A percentile compares a stretch with the other conserved stretches of the same genome.
These are phyloP conservation scores for Tulasnella sp. DNA, from an alignment of 768 basidiomycete genomes.

Conservation along the genomic window DNA sequence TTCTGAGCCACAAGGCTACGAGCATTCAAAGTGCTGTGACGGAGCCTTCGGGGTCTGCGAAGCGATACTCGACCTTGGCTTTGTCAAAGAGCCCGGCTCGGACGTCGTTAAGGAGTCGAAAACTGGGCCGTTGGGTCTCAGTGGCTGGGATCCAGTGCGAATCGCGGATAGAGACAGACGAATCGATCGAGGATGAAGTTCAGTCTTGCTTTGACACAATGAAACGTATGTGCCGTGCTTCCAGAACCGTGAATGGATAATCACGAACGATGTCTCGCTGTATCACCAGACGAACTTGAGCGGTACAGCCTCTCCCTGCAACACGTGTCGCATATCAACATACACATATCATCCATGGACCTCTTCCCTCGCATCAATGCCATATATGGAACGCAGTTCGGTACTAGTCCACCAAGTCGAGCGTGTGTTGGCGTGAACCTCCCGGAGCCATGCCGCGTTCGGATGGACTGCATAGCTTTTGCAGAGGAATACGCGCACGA, in stretches of 20 bases:
- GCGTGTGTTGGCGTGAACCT: conserved; percentile 85
- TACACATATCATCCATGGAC: conserved; percentile 73
- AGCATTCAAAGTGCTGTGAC: too few relatives aligned
- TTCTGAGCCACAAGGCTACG: too few relatives aligned
- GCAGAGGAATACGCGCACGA: conserved; percentile 28
- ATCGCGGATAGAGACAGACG: neutral
- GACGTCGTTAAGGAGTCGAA: neutral
- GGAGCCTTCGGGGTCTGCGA: too few relatives aligned
- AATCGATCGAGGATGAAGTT: conserved; percentile 60
- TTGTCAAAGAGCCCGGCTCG: neutral
- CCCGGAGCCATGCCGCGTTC: conserved; percentile 42
- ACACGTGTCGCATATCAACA: conserved; percentile 63
- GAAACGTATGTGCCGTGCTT: conserved; percentile 34
- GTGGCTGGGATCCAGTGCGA: conserved; percentile 25
- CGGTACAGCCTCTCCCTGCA: conserved; percentile 40
- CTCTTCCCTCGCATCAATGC: conserved; percentile 68
- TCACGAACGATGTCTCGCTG: neutral
- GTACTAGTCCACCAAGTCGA: conserved; percentile 81
- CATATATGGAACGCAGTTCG: conserved; percentile 73
- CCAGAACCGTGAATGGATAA: neutral
- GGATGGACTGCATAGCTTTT: conserved; percentile 77
- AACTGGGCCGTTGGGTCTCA: conserved; percentile 52
- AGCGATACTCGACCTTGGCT: neutral
- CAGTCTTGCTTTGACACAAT: conserved; percentile 52
- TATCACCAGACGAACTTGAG: conserved; percentile 42